Evolutionary conservation across 345 rosid species (phyloP), one percentile per base, ranked within the genome.

Genomic region (Barbarea vulgaris): DNA sequence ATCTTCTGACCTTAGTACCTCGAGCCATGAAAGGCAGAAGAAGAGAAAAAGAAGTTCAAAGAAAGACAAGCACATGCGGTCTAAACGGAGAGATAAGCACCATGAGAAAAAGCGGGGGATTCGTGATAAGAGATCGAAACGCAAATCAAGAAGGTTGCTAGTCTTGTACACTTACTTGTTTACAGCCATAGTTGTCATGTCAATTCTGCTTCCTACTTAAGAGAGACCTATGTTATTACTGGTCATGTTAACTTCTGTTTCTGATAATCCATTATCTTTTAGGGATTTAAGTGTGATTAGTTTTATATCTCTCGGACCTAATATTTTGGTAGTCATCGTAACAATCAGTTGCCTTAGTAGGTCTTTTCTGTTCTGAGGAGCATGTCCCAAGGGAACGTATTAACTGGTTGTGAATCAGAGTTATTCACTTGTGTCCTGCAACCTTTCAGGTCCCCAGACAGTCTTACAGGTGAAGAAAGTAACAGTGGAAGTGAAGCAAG

Each of bases 21-120:
- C 98, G 44, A 92, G 98, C 77, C 93, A 89, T 77, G 98, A 92
- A 52, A 87, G 88, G 66, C 89, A 73, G n/a, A 89, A 74, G 77
- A 92, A 86, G 85, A 89, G 94, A 72, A 92, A 86, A 81, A 89
- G 85, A 81, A 82, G 87, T 72, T 90, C 91, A 37, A 95, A 81
- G 78, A 84, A 81, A 73, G 98, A 87, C 31, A 92, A 86, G 77
- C 73, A 86, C 77, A 89, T 78, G 59, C 93, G 88, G 78, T 81
- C 86, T 48, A 92, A 87, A 59, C 85, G 79, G 78, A 85, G 93
- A 77, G 97, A 95, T 44, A 92, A 75, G 73, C 85, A 89, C 9
- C 96, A 85, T 68, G 99, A 90, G 13, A 86, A 81, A 79, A 95
- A 84, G 82, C 86, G 87, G 28, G 92, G 75, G 80, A 84, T 81